phyloP scores from a whole-genome alignment of 306 rosid genomes.

The Castanea crenata region DNA sequence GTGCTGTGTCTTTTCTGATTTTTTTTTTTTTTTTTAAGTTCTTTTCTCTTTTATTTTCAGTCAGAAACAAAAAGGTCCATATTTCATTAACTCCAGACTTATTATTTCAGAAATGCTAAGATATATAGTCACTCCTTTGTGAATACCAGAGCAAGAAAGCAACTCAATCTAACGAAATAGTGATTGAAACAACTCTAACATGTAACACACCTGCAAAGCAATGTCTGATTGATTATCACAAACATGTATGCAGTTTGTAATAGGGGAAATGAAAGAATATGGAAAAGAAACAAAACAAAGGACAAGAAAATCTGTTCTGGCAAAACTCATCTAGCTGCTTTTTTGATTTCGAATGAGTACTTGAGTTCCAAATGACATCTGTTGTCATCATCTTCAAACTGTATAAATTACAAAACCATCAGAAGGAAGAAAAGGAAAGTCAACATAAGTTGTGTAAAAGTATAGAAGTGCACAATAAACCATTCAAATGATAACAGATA shows the following conservation, averaged over 20 bases:
- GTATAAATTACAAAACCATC: neutral
- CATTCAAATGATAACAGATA: neutral
- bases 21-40: no score
- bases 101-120: neutral
- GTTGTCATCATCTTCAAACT: constrained; percentile 63
- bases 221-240: neutral
- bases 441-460: neutral
- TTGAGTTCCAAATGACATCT: constrained; percentile 52
- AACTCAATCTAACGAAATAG: neutral
- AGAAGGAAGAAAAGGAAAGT: neutral
- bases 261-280: neutral
- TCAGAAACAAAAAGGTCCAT: no score
- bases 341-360: constrained; percentile 50
- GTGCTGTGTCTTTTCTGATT: no score
- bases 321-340: constrained; percentile 22
- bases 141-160: neutral
- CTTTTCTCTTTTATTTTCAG: no score
- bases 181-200: neutral
- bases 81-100: neutral
- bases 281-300: neutral
- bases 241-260: constrained; percentile 1
- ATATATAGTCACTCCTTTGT: neutral
- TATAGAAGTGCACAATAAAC: neutral
- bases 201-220: neutral
- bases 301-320: neutral